These are phyloP conservation scores for Chloranthus sessilifolius DNA, from an alignment of 164 flowering plant genomes.

Conservation along the genomic window DNA sequence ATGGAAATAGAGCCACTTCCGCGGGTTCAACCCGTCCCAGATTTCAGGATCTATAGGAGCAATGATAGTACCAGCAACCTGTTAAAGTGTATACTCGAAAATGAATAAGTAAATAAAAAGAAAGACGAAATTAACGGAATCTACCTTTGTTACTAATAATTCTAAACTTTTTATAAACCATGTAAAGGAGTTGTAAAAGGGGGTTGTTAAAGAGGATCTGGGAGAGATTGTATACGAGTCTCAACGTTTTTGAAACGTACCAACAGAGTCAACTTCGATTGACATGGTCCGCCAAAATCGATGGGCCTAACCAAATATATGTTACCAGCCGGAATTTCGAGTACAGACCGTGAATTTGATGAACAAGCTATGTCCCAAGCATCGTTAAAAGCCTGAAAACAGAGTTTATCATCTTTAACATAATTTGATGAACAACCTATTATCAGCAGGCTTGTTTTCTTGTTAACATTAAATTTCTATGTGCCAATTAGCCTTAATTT, in stretches of 20 bases:
- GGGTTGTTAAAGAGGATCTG: background rate
- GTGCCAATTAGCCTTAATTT: no score
- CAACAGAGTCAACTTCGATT: conserved; percentile 51
- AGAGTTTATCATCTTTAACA: no score
- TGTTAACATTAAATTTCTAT: no score
- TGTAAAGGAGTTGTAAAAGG: background rate
- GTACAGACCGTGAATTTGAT: conserved; percentile 20
- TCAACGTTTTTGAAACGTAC: conserved; percentile 29
- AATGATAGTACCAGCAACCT: conserved; percentile 67
- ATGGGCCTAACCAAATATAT: conserved; percentile 50
- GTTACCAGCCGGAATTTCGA: conserved; percentile 49
- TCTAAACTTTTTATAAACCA: background rate
- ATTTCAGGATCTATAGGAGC: conserved; percentile 71
- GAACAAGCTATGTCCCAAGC: conserved; percentile 83
- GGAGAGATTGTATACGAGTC: background rate
- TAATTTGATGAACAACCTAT: no score
- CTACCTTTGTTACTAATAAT: background rate
- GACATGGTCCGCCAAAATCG: conserved; percentile 72
- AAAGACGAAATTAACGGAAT: conserved; percentile 2
- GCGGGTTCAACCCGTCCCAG: conserved; percentile 61
- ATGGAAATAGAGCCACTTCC: conserved; percentile 82
- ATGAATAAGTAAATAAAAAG: no score
- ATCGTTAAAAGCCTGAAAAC: conserved; percentile 58
- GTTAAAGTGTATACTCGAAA: conserved; percentile 6
- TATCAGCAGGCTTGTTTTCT: no score